A percentile compares a stretch with the other conserved stretches of the same genome.
phyloP scores from a whole-genome alignment of 768 basidiomycete species.

The Rhizopogon sp. region DNA sequence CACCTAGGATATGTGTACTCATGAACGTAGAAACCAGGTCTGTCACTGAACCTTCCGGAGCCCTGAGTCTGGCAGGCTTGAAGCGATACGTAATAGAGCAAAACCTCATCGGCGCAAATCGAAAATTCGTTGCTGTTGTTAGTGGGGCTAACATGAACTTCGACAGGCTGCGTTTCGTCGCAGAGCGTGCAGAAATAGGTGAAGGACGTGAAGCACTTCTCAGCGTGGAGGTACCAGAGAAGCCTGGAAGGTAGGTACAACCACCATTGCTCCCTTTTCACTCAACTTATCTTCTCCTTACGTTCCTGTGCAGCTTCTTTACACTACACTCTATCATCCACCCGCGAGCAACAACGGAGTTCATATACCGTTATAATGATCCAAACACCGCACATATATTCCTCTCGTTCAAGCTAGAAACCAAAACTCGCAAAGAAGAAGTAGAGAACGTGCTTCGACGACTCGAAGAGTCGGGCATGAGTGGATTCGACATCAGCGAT shows the following conservation, averaged over 20 bases:
- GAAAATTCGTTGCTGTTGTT: constrained; percentile 86
- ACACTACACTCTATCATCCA: constrained; percentile 82
- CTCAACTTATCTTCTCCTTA: background rate
- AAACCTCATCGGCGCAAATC: constrained; percentile 74
- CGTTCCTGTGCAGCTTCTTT: constrained; percentile 59
- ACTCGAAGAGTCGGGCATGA: constrained; percentile 69
- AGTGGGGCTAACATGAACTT: constrained; percentile 99
- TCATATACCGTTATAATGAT: constrained; percentile 85
- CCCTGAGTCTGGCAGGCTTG: constrained; percentile 85
- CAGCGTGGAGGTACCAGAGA: constrained; percentile 92
- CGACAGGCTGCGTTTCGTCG: constrained; percentile 93
- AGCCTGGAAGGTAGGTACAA: constrained; percentile 72
- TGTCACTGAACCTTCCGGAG: constrained; percentile 94
- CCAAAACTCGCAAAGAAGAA: constrained; percentile 48
- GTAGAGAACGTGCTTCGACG: constrained; percentile 57
- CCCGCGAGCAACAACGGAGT: constrained; percentile 92
- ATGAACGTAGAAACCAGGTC: constrained; percentile 71
- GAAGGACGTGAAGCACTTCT: constrained; percentile 92
- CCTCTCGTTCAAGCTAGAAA: constrained; percentile 81
- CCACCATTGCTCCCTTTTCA: background rate
- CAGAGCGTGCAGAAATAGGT: constrained; percentile 95
- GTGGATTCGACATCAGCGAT: constrained; percentile 86
- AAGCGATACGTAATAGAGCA: constrained; percentile 84
- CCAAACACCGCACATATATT: constrained; percentile 77
- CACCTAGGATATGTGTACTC: constrained; percentile 22